phyloP scores from a whole-genome alignment of 305 asterid species.

The Ilex paraguariensis region DNA sequence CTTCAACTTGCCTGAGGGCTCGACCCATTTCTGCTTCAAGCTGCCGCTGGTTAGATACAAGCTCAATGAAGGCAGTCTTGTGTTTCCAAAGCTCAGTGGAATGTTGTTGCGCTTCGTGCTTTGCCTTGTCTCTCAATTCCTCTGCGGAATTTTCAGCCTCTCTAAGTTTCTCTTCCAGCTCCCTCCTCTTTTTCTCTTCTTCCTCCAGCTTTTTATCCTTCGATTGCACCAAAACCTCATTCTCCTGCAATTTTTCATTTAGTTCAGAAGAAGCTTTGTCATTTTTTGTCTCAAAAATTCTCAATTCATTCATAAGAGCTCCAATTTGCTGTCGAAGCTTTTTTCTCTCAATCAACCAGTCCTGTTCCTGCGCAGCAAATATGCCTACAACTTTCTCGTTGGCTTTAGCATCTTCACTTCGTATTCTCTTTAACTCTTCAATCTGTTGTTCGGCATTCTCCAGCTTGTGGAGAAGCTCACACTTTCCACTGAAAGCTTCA shows the following conservation, averaged over 20 bases:
- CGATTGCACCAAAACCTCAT: conserved; percentile 32
- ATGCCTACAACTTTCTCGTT: conserved; percentile 80
- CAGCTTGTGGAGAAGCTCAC: conserved; percentile 43
- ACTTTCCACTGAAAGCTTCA: conserved; percentile 20
- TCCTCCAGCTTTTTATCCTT: conserved; percentile 54
- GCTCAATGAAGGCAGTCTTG: conserved; percentile 77
- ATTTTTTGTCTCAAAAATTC: conserved; percentile 38
- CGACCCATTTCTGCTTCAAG: conserved; percentile 89
- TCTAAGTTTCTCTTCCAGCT: conserved; percentile 45
- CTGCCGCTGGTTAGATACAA: conserved; percentile 84
- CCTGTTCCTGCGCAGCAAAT: conserved; percentile 75
- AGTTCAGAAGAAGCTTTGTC: conserved; percentile 39
- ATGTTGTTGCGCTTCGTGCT: conserved; percentile 55
- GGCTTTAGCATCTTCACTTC: conserved; percentile 88
- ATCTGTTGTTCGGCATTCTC: conserved; percentile 44
- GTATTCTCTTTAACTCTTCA: conserved; percentile 46
- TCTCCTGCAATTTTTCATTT: conserved; percentile 46
- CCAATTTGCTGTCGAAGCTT: conserved; percentile 67
- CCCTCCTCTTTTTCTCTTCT: conserved; percentile 35
- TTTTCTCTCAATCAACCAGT: conserved; percentile 71
- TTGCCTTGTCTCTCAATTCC: conserved; percentile 44
- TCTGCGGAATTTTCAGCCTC: conserved; percentile 37
- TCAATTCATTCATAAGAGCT: conserved; percentile 52
- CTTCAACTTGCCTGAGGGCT: conserved; percentile 69
- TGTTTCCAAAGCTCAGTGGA: conserved; percentile 54